Evolutionary conservation across 352 stramenopile species (phyloP).

Genomic region (Phytophthora citricola): DNA sequence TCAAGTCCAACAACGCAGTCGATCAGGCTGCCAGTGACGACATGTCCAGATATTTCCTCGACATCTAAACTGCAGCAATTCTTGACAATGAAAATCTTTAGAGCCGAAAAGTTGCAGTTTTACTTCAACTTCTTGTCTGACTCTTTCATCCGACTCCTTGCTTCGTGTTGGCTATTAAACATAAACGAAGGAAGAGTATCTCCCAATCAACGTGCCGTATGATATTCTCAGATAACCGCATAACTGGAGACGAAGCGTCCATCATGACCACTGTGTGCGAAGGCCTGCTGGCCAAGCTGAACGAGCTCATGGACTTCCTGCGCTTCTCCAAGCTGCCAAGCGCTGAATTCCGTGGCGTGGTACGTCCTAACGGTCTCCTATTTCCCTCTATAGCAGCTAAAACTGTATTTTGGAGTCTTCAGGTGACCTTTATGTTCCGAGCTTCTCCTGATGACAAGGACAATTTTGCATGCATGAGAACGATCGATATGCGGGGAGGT

Average conservation of each 20-base stretch:
- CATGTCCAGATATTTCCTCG: conserved; percentile 28
- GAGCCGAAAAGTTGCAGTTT: no score
- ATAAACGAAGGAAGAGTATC: not conserved
- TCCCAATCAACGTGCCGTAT: not conserved
- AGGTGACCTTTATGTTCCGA: conserved; percentile 89
- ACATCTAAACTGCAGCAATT: conserved; percentile 10
- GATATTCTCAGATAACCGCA: conserved; percentile 14
- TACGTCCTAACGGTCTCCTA: conserved; percentile 20
- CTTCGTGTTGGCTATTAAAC: not conserved
- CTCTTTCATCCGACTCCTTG: conserved; percentile 16
- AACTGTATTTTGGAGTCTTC: conserved; percentile 5
- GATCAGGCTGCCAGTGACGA: conserved; percentile 9
- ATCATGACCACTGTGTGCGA: conserved; percentile 61
- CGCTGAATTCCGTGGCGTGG: conserved; percentile 64
- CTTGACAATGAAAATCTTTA: no score
- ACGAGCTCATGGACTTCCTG: conserved; percentile 89
- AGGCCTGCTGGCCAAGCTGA: conserved; percentile 75
- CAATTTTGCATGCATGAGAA: conserved; percentile 72
- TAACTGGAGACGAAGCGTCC: not conserved
- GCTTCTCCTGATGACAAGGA: conserved; percentile 45
- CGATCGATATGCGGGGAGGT: conserved; percentile 80
- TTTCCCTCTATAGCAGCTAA: not conserved
- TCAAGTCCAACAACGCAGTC: conserved; percentile 4
- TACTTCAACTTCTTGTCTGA: conserved; percentile 20
- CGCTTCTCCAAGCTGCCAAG: conserved; percentile 58